Evolutionary conservation across 495 filamentous ascomycete species (phyloP).

Genomic region (Xylaria telfairii): DNA sequence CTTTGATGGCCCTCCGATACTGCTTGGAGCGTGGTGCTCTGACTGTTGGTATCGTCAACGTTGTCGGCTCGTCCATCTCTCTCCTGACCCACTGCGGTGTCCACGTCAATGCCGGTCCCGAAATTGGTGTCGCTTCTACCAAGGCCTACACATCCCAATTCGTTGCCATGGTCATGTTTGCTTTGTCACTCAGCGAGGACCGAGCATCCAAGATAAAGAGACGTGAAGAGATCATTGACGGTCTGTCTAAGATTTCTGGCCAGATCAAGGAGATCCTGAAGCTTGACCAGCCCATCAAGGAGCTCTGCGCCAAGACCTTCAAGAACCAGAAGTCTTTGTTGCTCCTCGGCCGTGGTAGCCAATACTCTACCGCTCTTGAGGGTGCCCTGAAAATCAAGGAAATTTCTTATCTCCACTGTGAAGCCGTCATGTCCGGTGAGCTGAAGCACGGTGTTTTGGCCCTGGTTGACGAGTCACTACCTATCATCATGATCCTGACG

Average conservation of each 20-base stretch:
- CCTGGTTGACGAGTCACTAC: conserved; percentile 95
- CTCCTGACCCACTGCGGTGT: conserved; percentile 99
- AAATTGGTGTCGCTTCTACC: conserved; percentile 98
- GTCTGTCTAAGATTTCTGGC: conserved; percentile 80
- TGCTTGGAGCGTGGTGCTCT: conserved; percentile 95
- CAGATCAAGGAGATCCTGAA: conserved; percentile 92
- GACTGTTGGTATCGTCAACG: conserved; percentile 97
- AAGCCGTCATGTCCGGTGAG: conserved; percentile 99
- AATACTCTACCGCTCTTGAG: conserved; percentile 96
- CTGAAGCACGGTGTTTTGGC: conserved; percentile 98
- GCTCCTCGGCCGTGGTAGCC: conserved; percentile 89
- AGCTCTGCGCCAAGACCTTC: conserved; percentile 86
- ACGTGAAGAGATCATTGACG: conserved; percentile 96
- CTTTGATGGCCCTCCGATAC: conserved; percentile 94
- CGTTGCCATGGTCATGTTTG: conserved; percentile 99
- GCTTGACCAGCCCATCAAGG: conserved; percentile 91
- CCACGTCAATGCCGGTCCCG: conserved; percentile 97
- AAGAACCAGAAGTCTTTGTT: conserved; percentile 96
- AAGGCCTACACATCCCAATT: conserved; percentile 99
- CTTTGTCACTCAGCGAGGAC: conserved; percentile 92
- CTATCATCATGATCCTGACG: conserved; percentile 99
- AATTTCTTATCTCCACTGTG: conserved; percentile 98
- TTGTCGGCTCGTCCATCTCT: conserved; percentile 97
- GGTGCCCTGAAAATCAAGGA: conserved; percentile 99
- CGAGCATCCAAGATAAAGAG: conserved; percentile 92